A percentile compares a stretch with the other conserved stretches of the same genome.
Conservation (phyloP, 2,329 filamentous ascomycete species). For the Fusarium tuaranense region DNA sequence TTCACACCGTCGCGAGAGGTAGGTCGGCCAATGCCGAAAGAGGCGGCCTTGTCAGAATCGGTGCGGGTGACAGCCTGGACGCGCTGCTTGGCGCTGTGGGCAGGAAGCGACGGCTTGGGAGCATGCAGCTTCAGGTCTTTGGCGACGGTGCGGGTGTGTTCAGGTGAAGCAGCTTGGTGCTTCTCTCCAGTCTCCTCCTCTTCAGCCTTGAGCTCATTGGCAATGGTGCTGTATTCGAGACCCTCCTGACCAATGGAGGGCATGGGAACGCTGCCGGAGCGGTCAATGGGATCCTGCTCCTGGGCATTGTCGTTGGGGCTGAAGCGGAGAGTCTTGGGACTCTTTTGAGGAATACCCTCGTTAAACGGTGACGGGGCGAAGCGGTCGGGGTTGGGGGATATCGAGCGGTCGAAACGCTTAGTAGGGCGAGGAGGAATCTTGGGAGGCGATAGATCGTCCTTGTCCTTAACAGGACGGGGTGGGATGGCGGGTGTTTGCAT, state of each 20-base stretch:
- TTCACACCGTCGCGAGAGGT: conserved; percentile 65
- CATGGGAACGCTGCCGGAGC: conserved; percentile 82
- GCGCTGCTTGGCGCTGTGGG: conserved; percentile 83
- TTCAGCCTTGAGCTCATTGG: conserved; percentile 56
- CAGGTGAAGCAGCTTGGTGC: conserved; percentile 61
- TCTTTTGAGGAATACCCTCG: conserved; percentile 69
- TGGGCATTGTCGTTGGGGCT: conserved; percentile 50
- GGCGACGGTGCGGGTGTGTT: conserved; percentile 82
- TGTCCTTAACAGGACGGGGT: conserved; percentile 67
- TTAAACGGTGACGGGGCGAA: conserved; percentile 91
- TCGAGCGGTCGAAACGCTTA: conserved; percentile 78
- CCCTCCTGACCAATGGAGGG: conserved; percentile 92
- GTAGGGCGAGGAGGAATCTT: conserved; percentile 85
- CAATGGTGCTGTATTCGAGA: conserved; percentile 79
- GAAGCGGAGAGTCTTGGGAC: conserved; percentile 51
- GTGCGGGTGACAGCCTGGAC: conserved; percentile 89
- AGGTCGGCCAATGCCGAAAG: conserved; percentile 83
- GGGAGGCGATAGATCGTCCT: conserved; percentile 61
- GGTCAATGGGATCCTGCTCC: conserved; percentile 61
- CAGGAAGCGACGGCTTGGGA: conserved; percentile 87
- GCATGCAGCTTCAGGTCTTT: conserved; percentile 89
- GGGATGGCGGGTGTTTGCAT: conserved; percentile 67
- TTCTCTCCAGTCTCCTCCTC: conserved; percentile 55
- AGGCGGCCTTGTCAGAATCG: conserved; percentile 86
- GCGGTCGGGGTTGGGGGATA: conserved; percentile 81